Evolutionary conservation across 352 stramenopile species (phyloP).

Genomic region (Pythium apleroticum): DNA sequence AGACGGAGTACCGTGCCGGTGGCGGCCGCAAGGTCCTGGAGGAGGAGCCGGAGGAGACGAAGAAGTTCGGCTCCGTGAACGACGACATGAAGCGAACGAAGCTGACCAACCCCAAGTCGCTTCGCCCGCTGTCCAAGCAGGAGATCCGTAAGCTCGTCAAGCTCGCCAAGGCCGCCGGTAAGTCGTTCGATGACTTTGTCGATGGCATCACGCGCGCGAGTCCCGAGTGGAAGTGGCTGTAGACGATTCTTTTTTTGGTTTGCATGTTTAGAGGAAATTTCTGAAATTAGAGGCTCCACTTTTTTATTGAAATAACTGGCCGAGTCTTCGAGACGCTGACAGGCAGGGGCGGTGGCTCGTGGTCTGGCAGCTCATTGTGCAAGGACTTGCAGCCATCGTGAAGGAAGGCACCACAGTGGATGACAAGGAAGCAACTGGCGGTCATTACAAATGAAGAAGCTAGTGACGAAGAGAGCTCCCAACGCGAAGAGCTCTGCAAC

Average conservation of each 20-base stretch:
- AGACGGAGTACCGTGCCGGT: constrained; percentile 68
- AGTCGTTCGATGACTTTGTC: constrained; percentile 66
- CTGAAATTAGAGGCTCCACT: background rate
- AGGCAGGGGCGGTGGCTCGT: too few species aligned
- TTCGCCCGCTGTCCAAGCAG: constrained; percentile 67
- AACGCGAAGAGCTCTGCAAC: background rate
- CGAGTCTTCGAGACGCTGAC: too few species aligned
- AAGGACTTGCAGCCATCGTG: too few species aligned
- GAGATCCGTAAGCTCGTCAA: constrained; percentile 70
- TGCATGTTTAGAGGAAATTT: constrained; percentile 1
- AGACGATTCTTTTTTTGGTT: constrained; percentile 8
- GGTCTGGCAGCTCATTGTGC: too few species aligned
- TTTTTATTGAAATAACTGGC: too few species aligned
- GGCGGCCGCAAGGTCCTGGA: constrained; percentile 65
- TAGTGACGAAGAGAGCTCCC: constrained; percentile 13
- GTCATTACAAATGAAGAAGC: too few species aligned
- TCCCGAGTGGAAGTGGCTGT: constrained; percentile 77
- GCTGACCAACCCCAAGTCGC: constrained; percentile 69
- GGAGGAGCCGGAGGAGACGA: constrained; percentile 45
- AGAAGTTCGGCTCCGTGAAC: constrained; percentile 47
- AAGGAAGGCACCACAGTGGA: too few species aligned
- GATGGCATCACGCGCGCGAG: constrained; percentile 55
- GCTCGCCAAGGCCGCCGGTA: constrained; percentile 51
- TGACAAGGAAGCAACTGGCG: too few species aligned
- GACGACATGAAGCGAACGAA: constrained; percentile 62